Percentiles rank a stretch among this genome's conserved stretches.
Conservation (phyloP, 169 alveolate genomes). For the Pseudocohnilembus persalinus region DNA sequence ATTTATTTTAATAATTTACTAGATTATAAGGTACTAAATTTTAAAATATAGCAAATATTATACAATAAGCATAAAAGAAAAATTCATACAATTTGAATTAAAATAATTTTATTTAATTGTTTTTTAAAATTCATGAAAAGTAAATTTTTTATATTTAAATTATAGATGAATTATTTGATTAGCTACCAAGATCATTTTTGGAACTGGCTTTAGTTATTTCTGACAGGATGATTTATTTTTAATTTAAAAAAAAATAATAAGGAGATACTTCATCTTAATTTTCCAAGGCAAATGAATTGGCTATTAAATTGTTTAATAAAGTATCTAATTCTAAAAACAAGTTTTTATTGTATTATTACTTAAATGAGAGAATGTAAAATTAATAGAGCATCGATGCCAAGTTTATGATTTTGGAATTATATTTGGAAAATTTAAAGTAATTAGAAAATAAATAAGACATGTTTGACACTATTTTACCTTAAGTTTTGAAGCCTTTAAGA, state of each 20-base stretch:
- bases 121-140: too few species aligned
- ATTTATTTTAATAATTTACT: too few species aligned
- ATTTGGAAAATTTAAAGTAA: background rate
- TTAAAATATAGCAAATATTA: too few species aligned
- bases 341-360: too few species aligned
- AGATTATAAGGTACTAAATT: too few species aligned
- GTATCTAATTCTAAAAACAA: background rate
- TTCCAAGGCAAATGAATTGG: background rate
- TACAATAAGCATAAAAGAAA: too few species aligned
- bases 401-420: background rate
- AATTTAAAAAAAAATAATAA: too few species aligned
- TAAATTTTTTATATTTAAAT: too few species aligned
- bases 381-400: background rate
- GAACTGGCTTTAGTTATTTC: background rate
- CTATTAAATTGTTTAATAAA: background rate
- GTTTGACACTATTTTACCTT: background rate
- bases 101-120: too few species aligned
- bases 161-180: background rate
- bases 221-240: background rate
- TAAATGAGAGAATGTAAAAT: background rate
- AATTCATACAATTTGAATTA: too few species aligned
- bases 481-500: background rate
- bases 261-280: background rate
- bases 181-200: background rate
- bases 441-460: background rate